Base-by-base conservation (phyloP, 2,329 filamentous ascomycete genomes). In the Cercospora brassicicola region DNA sequence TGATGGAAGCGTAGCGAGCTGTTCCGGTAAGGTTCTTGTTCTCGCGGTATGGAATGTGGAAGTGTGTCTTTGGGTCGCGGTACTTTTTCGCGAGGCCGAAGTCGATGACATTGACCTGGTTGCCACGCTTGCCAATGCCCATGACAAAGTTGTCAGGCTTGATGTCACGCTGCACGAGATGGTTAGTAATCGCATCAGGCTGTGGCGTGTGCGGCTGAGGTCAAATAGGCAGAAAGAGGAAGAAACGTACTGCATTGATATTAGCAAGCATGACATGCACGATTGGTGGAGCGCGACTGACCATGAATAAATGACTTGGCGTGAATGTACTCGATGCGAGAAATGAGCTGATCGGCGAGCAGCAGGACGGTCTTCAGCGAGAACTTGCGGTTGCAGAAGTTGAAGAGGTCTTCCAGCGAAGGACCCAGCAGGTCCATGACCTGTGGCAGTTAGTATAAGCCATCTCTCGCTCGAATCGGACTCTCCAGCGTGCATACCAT, bases 401-500 rank as follows among this genome's bases (percentile, higher is more conserved):
- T 64, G 53, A 70, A 70, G 15, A 72, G 53, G 62, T 72, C 57
- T 48, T 71, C 67, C 20, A 72, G 70, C 23, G 59, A 72, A 31
- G 66, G 71, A 33, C 70, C 69, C 36, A 72, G 65, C 39, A 72
- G 60, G 42, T 72, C 62, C 53, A 57, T 57, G 26, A 57, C 53
- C 53, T 57, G 30, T n/a, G 9, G 53, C 53, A 10, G 53, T 56
- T 15, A 56, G 53, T 23, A 30, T 8, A 1, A 1, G 4, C 23
- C 11, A 5, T 30, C 23, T 2, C 7, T 15, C 51, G 10, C 23
- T n/a, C 20, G 15, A 13, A 55, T 3, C 23, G 51, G 3, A 11
- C 1, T 3, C 1, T 33, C 10, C 10, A 4, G 31, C 31, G 0
- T 56, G 5, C 53, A 2, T 33, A 99, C 95, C 95, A 99, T 98